Evolutionary conservation across 257 asterid species (phyloP).

Genomic region (Capsicum rhomboideum): DNA sequence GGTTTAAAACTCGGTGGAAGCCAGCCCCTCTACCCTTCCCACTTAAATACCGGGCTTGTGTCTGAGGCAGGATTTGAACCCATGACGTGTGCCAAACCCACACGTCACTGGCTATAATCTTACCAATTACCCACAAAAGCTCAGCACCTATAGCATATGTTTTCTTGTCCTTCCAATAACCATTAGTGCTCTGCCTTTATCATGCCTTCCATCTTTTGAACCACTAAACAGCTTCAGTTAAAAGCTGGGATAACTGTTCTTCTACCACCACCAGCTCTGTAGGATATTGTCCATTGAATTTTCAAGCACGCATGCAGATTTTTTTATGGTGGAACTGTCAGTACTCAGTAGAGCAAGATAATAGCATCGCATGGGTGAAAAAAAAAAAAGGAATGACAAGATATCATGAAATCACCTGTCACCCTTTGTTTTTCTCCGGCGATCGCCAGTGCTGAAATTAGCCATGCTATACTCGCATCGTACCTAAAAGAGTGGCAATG

Average conservation of each 20-base stretch:
- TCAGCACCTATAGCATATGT: not conserved
- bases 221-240: not conserved
- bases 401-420: slow-evolving; percentile 45
- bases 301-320: not conserved
- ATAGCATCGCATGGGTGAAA: not conserved
- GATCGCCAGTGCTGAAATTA: slow-evolving; percentile 95
- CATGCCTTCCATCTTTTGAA: not conserved
- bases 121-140: not conserved
- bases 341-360: not conserved
- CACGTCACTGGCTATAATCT: not conserved
- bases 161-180: not conserved
- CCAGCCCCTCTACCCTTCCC: not conserved
- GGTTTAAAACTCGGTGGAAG: not conserved
- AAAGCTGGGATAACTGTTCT: not conserved
- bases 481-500: slow-evolving; percentile 29
- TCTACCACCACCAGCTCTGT: not conserved
- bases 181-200: not conserved
- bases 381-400: not conserved
- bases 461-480: slow-evolving; percentile 99
- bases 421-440: slow-evolving; percentile 87
- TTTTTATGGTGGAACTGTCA: not conserved
- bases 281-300: not conserved
- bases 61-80: not conserved
- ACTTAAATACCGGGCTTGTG: not conserved
- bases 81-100: not conserved